phyloP scores from a whole-genome alignment of 768 basidiomycete species.

The Pisolithus microcarpus region DNA sequence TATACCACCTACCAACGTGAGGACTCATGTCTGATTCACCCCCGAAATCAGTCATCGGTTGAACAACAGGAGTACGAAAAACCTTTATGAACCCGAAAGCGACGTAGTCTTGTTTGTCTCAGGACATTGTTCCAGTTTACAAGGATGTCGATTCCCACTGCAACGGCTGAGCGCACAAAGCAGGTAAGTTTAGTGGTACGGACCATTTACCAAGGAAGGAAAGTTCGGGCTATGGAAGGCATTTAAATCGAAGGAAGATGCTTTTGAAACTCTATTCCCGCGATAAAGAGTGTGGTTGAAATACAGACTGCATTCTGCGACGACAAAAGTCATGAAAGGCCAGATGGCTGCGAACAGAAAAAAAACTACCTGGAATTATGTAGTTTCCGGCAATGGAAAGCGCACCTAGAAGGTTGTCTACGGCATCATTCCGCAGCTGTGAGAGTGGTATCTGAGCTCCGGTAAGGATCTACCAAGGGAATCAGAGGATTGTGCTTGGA shows the following conservation, averaged over 20 bases:
- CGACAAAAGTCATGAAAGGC: neutral
- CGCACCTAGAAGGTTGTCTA: conserved; percentile 88
- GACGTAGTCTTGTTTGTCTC: conserved; percentile 68
- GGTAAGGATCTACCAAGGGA: conserved; percentile 60
- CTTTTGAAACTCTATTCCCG: conserved; percentile 78
- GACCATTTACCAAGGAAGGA: conserved; percentile 73
- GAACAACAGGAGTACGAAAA: neutral
- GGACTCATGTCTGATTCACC: conserved; percentile 62
- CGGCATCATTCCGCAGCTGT: conserved; percentile 87
- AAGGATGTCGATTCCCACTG: conserved; percentile 84
- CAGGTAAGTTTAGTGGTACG: neutral
- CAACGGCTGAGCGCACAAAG: conserved; percentile 3
- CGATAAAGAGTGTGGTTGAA: conserved; percentile 87
- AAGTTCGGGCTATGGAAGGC: conserved; percentile 87
- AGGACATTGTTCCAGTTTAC: conserved; percentile 88
- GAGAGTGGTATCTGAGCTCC: conserved; percentile 93
- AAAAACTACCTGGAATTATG: conserved; percentile 71
- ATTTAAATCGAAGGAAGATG: conserved; percentile 74
- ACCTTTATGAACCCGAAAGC: conserved; percentile 82
- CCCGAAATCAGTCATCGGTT: conserved; percentile 9
- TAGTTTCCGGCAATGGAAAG: conserved; percentile 85
- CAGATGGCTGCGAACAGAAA: neutral
- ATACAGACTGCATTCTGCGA: conserved; percentile 74
- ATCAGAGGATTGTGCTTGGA: neutral
- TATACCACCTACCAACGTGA: conserved; percentile 57